Conservation (phyloP, 1,284 basidiomycete genomes). For the Abortiporus biennis region DNA sequence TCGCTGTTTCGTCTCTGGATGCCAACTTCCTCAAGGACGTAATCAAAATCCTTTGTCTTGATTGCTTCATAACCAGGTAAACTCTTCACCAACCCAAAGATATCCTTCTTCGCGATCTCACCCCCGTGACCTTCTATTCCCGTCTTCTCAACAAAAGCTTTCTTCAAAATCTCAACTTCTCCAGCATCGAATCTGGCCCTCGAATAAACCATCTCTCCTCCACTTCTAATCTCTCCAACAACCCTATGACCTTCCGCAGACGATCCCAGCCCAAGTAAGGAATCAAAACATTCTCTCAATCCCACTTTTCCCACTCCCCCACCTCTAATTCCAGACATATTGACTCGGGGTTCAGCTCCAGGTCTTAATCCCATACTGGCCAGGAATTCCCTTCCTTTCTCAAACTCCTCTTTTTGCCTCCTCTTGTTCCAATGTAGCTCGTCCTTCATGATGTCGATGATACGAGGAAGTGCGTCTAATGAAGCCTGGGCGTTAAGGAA, state of each 20-base stretch:
- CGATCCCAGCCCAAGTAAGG: constrained; percentile 24
- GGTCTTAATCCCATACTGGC: constrained; percentile 71
- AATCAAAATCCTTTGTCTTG: constrained; percentile 54
- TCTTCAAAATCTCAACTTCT: constrained; percentile 57
- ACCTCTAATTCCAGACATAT: constrained; percentile 23
- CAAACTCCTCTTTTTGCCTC: constrained; percentile 57
- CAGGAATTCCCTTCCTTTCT: constrained; percentile 59
- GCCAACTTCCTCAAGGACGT: constrained; percentile 74
- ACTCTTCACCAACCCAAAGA: constrained; percentile 39
- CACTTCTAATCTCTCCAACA: constrained; percentile 18
- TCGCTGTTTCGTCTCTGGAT: constrained; percentile 39
- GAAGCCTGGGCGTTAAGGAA: constrained; percentile 93
- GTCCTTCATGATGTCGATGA: constrained; percentile 88
- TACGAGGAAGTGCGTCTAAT: constrained; percentile 77
- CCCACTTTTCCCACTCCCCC: constrained; percentile 26
- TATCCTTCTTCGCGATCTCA: constrained; percentile 28
- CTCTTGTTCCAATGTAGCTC: constrained; percentile 75
- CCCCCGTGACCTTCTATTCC: background rate
- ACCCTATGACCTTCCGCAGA: too few species aligned
- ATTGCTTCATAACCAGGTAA: constrained; percentile 49
- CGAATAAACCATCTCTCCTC: constrained; percentile 35
- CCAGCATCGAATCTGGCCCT: constrained; percentile 64
- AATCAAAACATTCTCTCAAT: constrained; percentile 30
- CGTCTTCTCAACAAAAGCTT: constrained; percentile 38
- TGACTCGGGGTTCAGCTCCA: constrained; percentile 23